Base-by-base conservation (phyloP, 179 eudicot species). In the Silene noctiflora region DNA sequence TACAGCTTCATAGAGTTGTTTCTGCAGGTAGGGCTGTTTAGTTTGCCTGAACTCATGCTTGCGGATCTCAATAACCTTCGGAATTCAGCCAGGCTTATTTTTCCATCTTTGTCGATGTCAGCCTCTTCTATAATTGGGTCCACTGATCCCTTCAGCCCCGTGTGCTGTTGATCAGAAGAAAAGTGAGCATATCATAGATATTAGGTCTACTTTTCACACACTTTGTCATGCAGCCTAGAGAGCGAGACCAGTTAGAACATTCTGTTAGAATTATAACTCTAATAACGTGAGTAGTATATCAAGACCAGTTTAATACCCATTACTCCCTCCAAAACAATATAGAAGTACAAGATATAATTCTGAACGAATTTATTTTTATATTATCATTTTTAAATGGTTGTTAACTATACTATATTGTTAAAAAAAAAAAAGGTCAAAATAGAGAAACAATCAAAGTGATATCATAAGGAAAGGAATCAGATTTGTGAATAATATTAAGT, bases 101-200 rank as follows among this genome's bases (percentile, higher is more conserved):
- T 93, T 29, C 99, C 99, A 13, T 95, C 99, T 80, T 85, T 91
- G 87, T 95, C 99, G 4, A 93, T 78, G 72, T 95, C 99, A 0
- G 98, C 97, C 83, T 93, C 99, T 74, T 93, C 95, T 48, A 95
- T 83, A 68, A 95, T 89, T 17, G 98, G 97, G 68, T 91, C 92
- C 60, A 95, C 88, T 7, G 97, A 95, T 24, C 99, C 97, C 84
- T 81, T 91, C 79, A 95, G 81, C 14, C 97, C 93, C 2, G 97
- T 88, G 78, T 95, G 98, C 97, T 94, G 91, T 44, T 48, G 2
- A 33, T 22, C 16, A 21, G 69, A 68, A 39, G 33, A 6, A 48
- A 68, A 68, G 33, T 19, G 10, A 16, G 44, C 58, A 48, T 19
- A 20, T 25, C 5, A 14, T 12, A 59, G 14, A 13, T 73, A 75